Evolutionary conservation across 1,139 yeast species (phyloP).

Genomic region (Hyphopichia wangnamkhiaoensis): DNA sequence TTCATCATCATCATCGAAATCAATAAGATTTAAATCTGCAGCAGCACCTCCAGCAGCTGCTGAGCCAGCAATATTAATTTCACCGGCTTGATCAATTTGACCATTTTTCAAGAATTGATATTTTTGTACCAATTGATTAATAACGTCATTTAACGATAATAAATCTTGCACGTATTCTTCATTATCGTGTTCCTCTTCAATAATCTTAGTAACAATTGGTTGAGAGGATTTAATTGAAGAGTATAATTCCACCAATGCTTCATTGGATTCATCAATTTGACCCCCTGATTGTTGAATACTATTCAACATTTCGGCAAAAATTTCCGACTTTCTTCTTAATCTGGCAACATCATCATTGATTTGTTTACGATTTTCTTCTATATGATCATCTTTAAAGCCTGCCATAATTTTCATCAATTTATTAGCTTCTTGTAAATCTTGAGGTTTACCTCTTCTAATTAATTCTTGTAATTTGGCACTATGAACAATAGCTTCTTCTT

Average conservation of each 20-base stretch:
- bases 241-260: constrained; percentile 77
- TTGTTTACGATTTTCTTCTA: constrained; percentile 69
- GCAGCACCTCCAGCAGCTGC: constrained; percentile 24
- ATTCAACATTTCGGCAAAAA: constrained; percentile 84
- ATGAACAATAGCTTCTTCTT: constrained; percentile 90
- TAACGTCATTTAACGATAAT: constrained; percentile 71
- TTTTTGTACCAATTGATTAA: constrained; percentile 69
- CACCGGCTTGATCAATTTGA: constrained; percentile 58
- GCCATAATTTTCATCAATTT: constrained; percentile 97
- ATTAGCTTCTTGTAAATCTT: constrained; percentile 94
- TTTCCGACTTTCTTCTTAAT: constrained; percentile 83
- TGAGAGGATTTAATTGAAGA: constrained; percentile 79
- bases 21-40: constrained; percentile 65
- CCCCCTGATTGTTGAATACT: constrained; percentile 52
- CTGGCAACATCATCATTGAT: constrained; percentile 84
- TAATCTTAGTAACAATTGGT: constrained; percentile 83
- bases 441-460: constrained; percentile 93
- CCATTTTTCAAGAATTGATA: constrained; percentile 69
- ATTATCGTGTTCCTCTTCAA: constrained; percentile 66
- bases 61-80: constrained; percentile 42
- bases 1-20: constrained; percentile 69
- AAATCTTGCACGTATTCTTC: constrained; percentile 68
- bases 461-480: constrained; percentile 94
- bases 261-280: constrained; percentile 55
- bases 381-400: constrained; percentile 84